Evolutionary conservation across 495 filamentous ascomycete genomes (phyloP).

Genomic region (Venustampulla echinocandica): DNA sequence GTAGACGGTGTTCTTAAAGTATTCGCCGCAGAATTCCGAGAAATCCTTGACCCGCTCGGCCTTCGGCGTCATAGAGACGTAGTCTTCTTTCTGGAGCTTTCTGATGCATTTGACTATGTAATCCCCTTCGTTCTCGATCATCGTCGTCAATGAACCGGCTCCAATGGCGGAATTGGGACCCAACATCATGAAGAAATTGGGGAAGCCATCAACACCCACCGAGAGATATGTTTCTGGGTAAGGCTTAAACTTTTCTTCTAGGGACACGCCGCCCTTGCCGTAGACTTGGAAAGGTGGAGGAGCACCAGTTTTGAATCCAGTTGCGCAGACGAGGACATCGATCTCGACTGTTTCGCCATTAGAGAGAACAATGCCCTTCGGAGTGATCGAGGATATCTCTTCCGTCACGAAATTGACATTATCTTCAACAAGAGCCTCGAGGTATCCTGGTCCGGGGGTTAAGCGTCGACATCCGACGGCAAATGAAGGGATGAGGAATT

Average conservation of each 20-base stretch:
- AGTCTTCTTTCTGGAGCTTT: slow-evolving; percentile 54
- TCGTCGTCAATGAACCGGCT: slow-evolving; percentile 43
- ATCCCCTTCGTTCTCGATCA: slow-evolving; percentile 46
- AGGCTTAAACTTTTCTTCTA: slow-evolving; percentile 44
- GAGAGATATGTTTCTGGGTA: slow-evolving; percentile 60
- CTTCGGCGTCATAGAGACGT: slow-evolving; percentile 48
- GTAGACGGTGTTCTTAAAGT: slow-evolving; percentile 56
- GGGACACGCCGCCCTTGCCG: slow-evolving; percentile 39
- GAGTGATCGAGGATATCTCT: slow-evolving; percentile 48
- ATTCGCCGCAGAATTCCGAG: slow-evolving; percentile 51
- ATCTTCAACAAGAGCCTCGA: slow-evolving; percentile 55
- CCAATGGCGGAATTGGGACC: slow-evolving; percentile 48
- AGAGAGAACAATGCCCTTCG: slow-evolving; percentile 44
- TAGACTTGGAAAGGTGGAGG: slow-evolving; percentile 51
- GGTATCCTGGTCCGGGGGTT: slow-evolving; percentile 63
- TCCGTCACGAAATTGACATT: slow-evolving; percentile 54
- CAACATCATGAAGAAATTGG: slow-evolving; percentile 53
- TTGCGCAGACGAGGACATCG: slow-evolving; percentile 60
- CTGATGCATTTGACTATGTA: slow-evolving; percentile 56
- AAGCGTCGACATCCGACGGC: slow-evolving; percentile 59
- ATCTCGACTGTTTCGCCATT: slow-evolving; percentile 43
- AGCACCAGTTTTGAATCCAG: slow-evolving; percentile 53
- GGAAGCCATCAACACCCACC: slow-evolving; percentile 52
- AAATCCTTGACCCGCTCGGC: slow-evolving; percentile 53
- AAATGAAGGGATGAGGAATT: slow-evolving; percentile 43